Evolutionary conservation across 192 early-diverging fungal genomes (phyloP), one percentile per base, ranked within the genome.

Genomic region (Coemansia sp.): DNA sequence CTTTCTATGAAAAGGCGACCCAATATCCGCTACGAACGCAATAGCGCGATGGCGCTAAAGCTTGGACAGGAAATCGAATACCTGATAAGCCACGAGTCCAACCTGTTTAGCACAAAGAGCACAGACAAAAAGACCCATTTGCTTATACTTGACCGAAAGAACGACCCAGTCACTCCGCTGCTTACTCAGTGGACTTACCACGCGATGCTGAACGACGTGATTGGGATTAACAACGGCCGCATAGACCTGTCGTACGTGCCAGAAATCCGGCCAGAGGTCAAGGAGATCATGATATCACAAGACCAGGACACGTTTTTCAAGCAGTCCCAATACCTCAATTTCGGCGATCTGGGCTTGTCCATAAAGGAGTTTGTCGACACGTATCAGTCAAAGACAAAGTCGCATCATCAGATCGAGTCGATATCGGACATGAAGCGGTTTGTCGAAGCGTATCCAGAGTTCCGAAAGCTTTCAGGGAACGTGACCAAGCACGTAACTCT

Each of bases 361-460:
- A 96, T 99, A 80, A 98, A 96, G 62, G 78, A 85, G 25, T 96
- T 96, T 72, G 94, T 98, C 40, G 92, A 94, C 63, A 90, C 95
- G 63, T 99, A 94, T 75, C 97, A 99, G 76, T 65, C 82, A 33
- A 94, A 95, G 72, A 94, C 97, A 17, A 87, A 96, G 71, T 93
- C 90, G 5, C 91, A 90, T 55, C 90, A 89, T 77, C 89, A 93
- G 62, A 93, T 99, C 63, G 94, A 99, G 60, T 94, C 93, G 18
- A 97, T 99, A 62, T 77, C 89, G 7, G 96, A 99, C 67, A 99
- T 99, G 97, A 99, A 99, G 73, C 86, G 91, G 51, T 99, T 99
- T 88, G 94, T 99, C 10, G 95, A 99, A 74, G 93, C 95, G 48
- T 99, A 99, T 67, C 97, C 97, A 6, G 97, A 99, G 66, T 98